phyloP scores from a whole-genome alignment of 768 basidiomycete species.

The Daedaleopsis sinensis region DNA sequence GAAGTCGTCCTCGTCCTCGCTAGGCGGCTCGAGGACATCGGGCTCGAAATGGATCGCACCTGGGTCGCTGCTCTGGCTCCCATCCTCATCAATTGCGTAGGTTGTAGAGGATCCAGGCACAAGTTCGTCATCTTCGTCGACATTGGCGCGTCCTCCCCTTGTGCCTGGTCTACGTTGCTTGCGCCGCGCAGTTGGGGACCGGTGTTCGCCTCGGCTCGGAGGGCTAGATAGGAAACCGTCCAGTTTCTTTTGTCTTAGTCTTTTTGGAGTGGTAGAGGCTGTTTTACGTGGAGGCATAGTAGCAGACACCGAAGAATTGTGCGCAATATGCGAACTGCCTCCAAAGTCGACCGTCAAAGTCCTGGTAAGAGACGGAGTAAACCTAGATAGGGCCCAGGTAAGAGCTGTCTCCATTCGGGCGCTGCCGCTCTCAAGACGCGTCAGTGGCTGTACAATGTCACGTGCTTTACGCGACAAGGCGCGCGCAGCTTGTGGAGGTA shows the following conservation, averaged over 20 bases:
- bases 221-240: conserved; percentile 35
- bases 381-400: too few species aligned
- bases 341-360: too few species aligned
- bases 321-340: not conserved
- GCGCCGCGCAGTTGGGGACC: conserved; percentile 1
- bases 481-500: not conserved
- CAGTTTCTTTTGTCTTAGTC: conserved; percentile 49
- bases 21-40: conserved; percentile 20
- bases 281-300: conserved; percentile 27
- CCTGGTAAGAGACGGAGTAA: too few species aligned
- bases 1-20: conserved; percentile 26
- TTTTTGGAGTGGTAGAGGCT: conserved; percentile 27
- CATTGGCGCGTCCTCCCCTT: not conserved
- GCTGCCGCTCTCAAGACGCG: conserved; percentile 9
- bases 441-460: conserved; percentile 12
- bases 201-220: conserved; percentile 23
- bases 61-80: conserved; percentile 46
- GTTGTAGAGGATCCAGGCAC: not conserved
- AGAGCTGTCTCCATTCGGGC: too few species aligned
- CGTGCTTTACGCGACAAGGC: not conserved
- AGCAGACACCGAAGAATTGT: not conserved
- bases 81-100: conserved; percentile 17
- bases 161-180: not conserved
- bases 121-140: not conserved
- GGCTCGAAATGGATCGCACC: conserved; percentile 55